phyloP scores from a whole-genome alignment of 305 asterid species.

The Fraxinus baroniana region DNA sequence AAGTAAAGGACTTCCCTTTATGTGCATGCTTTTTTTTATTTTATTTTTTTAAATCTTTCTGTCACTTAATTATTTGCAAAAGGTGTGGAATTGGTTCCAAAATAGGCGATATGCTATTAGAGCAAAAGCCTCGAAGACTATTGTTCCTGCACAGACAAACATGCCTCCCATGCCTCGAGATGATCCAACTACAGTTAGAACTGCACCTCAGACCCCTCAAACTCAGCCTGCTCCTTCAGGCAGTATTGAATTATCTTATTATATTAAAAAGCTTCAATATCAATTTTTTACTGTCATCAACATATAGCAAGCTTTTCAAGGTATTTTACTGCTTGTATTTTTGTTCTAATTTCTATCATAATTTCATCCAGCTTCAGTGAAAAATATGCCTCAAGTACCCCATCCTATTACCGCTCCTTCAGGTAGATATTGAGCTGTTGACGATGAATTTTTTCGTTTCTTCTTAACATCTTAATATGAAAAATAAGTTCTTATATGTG shows the following conservation, averaged over 20 bases:
- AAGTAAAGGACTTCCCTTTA: constrained; percentile 41
- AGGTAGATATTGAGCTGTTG: constrained; percentile 40
- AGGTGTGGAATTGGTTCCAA: constrained; percentile 99
- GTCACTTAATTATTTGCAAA: constrained; percentile 23
- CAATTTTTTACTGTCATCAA: background rate
- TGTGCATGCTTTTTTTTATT: constrained; percentile 18
- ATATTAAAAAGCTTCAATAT: background rate
- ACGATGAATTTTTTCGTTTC: background rate
- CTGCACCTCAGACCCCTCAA: constrained; percentile 57
- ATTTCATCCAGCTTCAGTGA: constrained; percentile 45
- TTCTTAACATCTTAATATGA: background rate
- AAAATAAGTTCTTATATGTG: background rate
- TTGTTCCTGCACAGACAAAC: constrained; percentile 54
- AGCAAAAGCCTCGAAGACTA: constrained; percentile 62
- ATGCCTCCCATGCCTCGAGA: constrained; percentile 45
- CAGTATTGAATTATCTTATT: constrained; percentile 24
- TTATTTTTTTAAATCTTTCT: background rate
- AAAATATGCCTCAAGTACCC: constrained; percentile 52
- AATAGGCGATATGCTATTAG: constrained; percentile 93
- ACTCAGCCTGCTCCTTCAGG: constrained; percentile 50
- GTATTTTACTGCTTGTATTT: constrained; percentile 12
- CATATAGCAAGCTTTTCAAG: background rate
- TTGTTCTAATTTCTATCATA: constrained; percentile 22
- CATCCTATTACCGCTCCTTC: constrained; percentile 58
- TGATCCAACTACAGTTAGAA: constrained; percentile 49